Percentiles rank a stretch among this genome's conserved stretches.
Evolutionary conservation across 306 rosid genomes (phyloP).

Genomic region (Chamaecrista fasciculata): DNA sequence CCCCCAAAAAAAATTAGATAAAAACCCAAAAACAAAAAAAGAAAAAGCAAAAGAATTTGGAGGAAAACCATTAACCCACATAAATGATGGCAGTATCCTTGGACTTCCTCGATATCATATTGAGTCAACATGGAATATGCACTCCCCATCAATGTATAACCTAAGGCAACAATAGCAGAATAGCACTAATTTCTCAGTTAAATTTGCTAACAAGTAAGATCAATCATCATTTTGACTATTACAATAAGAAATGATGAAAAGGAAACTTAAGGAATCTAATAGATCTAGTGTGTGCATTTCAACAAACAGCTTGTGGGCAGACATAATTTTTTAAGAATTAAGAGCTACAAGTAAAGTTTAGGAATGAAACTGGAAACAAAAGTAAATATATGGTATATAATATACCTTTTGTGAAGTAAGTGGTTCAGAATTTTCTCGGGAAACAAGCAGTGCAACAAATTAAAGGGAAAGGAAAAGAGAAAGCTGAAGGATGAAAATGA

Average conservation of each 20-base stretch:
- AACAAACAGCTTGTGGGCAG: neutral
- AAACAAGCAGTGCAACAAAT: neutral
- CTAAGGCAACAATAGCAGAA: no score
- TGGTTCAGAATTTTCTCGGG: slow-evolving; percentile 1
- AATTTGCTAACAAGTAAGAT: neutral
- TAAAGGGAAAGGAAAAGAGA: neutral
- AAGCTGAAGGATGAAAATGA: slow-evolving; percentile 17
- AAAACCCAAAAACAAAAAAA: no score
- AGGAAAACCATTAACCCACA: slow-evolving; percentile 38
- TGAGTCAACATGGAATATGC: slow-evolving; percentile 85
- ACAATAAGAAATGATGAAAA: neutral
- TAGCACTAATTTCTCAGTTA: neutral
- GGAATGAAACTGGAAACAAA: neutral
- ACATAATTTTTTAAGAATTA: neutral
- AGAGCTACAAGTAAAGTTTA: neutral
- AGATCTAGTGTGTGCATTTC: neutral
- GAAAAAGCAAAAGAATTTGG: slow-evolving; percentile 1
- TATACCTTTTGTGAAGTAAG: neutral
- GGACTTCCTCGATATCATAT: slow-evolving; percentile 93
- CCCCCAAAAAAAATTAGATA: slow-evolving; percentile 23
- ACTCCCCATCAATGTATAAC: slow-evolving; percentile 64
- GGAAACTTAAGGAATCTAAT: neutral
- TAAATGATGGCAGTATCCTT: slow-evolving; percentile 63
- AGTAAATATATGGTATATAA: no score
- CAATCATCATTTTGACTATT: neutral